Evolutionary conservation across 2,329 filamentous ascomycete species (phyloP).

Genomic region (Penicillium sclerotigenum): DNA sequence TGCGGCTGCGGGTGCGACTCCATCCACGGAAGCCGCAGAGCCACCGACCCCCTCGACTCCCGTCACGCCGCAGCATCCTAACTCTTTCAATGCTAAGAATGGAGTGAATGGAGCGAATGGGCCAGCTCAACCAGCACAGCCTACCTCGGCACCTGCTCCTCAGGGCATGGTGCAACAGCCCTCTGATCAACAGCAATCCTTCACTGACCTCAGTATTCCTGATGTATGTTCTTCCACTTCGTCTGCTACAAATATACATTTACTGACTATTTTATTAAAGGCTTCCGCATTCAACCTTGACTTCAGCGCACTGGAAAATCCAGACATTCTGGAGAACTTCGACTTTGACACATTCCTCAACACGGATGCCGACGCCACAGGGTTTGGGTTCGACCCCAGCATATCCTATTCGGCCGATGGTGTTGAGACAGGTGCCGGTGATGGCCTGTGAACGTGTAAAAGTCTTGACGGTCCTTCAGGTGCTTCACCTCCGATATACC

Average conservation of each 20-base stretch:
- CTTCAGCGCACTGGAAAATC: conserved; percentile 46
- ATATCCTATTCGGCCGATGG: conserved; percentile 40
- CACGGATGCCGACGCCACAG: conserved; percentile 47
- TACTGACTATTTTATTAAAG: conserved; percentile 19
- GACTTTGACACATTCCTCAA: conserved; percentile 67
- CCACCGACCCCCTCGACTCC: conserved; percentile 50
- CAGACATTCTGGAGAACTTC: conserved; percentile 53
- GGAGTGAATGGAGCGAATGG: conserved; percentile 38
- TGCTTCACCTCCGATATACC: conserved; percentile 38
- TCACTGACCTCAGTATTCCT: conserved; percentile 35
- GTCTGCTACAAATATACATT: background rate
- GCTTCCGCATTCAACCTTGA: conserved; percentile 39
- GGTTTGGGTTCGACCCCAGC: conserved; percentile 45
- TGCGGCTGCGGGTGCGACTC: conserved; percentile 43
- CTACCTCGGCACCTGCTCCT: conserved; percentile 37
- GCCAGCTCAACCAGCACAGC: conserved; percentile 32
- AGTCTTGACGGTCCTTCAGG: conserved; percentile 33
- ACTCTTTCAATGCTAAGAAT: conserved; percentile 44
- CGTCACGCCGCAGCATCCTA: conserved; percentile 47
- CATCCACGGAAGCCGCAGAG: conserved; percentile 47
- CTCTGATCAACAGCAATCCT: conserved; percentile 34
- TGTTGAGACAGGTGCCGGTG: conserved; percentile 43
- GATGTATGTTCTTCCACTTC: conserved; percentile 33
- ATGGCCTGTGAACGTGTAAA: conserved; percentile 37
- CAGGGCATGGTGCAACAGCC: conserved; percentile 36